These are phyloP conservation scores for Venustampulla echinocandica DNA, from an alignment of 495 filamentous ascomycete species.

Conservation along the genomic window DNA sequence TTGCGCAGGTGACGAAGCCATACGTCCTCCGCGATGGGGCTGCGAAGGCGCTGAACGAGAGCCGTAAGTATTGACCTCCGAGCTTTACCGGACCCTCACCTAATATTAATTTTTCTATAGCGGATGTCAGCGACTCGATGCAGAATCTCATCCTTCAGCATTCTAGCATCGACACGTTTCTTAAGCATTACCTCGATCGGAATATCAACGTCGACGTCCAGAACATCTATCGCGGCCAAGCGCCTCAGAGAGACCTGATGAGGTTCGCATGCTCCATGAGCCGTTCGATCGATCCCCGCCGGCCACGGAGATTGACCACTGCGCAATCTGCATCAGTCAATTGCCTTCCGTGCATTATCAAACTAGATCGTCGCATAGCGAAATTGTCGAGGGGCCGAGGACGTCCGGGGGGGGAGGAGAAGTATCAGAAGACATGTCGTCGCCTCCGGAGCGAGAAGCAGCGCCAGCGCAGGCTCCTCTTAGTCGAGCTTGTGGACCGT, in stretches of 20 bases:
- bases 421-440: conserved; percentile 12
- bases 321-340: conserved; percentile 20
- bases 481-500: conserved; percentile 18
- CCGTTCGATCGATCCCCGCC: conserved; percentile 29
- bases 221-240: conserved; percentile 26
- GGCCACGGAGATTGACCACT: conserved; percentile 20
- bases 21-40: conserved; percentile 22
- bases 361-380: background rate
- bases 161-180: conserved; percentile 29
- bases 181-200: conserved; percentile 29
- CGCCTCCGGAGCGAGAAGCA: conserved; percentile 19
- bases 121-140: conserved; percentile 30
- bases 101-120: conserved; percentile 17
- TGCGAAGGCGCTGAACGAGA: conserved; percentile 24
- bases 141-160: conserved; percentile 35
- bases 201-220: conserved; percentile 29
- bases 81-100: conserved; percentile 3
- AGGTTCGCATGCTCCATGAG: conserved; percentile 28
- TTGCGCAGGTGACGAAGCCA: conserved; percentile 20
- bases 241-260: conserved; percentile 27
- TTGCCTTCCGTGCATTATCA: conserved; percentile 8
- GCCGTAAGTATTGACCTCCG: conserved; percentile 17
- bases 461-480: conserved; percentile 19
- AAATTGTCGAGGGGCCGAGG: background rate
- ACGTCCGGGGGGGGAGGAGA: conserved; percentile 4